Conservation (phyloP, 2,329 filamentous ascomycete species). For the Fusarium verrucosum region DNA sequence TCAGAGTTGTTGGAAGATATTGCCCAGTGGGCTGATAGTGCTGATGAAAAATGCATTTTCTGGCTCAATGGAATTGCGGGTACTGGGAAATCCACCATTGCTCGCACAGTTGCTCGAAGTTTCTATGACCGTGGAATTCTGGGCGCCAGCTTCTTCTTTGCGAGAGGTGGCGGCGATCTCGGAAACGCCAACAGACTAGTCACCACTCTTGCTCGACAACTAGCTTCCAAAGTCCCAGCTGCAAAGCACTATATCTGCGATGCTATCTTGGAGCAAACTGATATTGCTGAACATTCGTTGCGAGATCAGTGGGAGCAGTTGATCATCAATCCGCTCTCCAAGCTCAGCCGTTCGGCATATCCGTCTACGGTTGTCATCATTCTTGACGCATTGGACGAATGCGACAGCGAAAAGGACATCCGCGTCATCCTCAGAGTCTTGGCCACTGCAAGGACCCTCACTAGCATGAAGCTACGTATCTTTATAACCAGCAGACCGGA, state of each 20-base stretch:
- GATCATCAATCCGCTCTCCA: background rate
- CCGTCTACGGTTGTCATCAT: background rate
- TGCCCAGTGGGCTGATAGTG: background rate
- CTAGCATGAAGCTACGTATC: background rate
- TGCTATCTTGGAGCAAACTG: background rate
- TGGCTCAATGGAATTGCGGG: background rate
- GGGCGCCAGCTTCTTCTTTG: background rate
- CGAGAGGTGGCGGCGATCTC: background rate
- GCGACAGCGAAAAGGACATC: background rate
- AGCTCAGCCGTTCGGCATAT: background rate
- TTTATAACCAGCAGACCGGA: background rate
- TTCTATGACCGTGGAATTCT: background rate
- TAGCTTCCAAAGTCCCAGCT: background rate
- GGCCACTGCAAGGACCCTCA: background rate
- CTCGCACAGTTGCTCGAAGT: background rate
- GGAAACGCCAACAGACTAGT: background rate
- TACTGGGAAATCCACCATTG: background rate
- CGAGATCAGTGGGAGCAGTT: conserved; percentile 1
- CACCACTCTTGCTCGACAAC: background rate
- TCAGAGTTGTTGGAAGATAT: background rate
- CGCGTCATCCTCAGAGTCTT: background rate
- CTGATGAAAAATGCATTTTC: background rate
- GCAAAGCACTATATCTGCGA: background rate
- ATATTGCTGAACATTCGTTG: background rate
- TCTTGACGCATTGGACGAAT: background rate